Evolutionary conservation across 192 early-diverging fungal genomes (phyloP), one percentile per base, ranked within the genome.

Genomic region (Linnemannia hyalina): DNA sequence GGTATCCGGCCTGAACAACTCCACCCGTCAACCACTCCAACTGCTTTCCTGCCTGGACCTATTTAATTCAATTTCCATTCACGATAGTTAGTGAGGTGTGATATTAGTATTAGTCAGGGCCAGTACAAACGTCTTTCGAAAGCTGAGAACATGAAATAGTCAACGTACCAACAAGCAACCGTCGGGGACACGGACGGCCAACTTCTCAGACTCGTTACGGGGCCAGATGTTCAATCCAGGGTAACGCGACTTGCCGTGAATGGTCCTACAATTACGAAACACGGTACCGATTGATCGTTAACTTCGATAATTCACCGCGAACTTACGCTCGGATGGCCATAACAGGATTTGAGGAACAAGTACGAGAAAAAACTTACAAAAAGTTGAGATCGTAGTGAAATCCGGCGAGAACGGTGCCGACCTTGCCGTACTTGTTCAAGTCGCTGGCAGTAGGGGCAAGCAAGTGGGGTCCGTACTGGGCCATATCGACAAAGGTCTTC

Each of bases 161-260:
- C 13, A 40, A 77, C 73, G 40, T 69, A 87, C 81, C 70, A 82
- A 81, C 70, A 94, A 70, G 80, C 93, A 93, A 20, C 94, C 93
- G 72, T 94, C 92, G 35, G 94, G 94, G 22, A 95, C 90, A 23
- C 88, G 88, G 69, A 93, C 94, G 20, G 89, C 87, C 29, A 94
- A 71, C 87, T 94, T 94, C 68, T 90, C 76, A 23, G 90, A 90
- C 75, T 81, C 82, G 72, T 90, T 85, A 38, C 88, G 91, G 41
- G 92, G 90, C 94, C 94, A 95, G 83, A 95, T 94, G 88, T 94
- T 82, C 73, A 95, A 89, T 70, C 94, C 94, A 29, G 94, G 93
- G 89, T 90, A 95, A 49, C 94, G 91, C 3, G 93, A 94, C 88
- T 94, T 94, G 60, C 94, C 94, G 85, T 95, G 94, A 79, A 95